These are phyloP conservation scores for Blastobotrys peoriensis DNA, from an alignment of 805 yeast genomes.

Conservation along the genomic window DNA sequence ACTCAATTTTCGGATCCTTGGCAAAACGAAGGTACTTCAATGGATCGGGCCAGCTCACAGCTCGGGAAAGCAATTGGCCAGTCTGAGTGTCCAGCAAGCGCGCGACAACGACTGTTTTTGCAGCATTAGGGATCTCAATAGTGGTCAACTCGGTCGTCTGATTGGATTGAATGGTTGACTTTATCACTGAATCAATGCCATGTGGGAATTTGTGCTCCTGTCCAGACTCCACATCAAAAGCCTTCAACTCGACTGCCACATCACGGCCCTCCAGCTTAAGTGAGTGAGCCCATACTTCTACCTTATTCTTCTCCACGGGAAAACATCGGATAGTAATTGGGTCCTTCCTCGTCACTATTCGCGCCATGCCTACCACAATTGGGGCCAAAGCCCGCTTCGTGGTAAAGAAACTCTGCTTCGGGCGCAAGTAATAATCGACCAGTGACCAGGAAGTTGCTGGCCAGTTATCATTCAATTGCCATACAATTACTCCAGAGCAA, in stretches of 20 bases:
- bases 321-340: background rate
- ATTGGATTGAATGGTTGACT: background rate
- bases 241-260: background rate
- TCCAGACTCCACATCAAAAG: slow-evolving; percentile 1
- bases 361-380: slow-evolving; percentile 30
- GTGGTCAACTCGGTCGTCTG: slow-evolving; percentile 7
- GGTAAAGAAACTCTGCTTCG: slow-evolving; percentile 42
- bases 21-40: slow-evolving; percentile 9
- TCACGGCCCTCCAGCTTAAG: background rate
- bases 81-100: background rate
- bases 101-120: slow-evolving; percentile 2
- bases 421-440: slow-evolving; percentile 37
- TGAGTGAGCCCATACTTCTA: background rate
- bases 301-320: background rate
- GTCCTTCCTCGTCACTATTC: background rate
- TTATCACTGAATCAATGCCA: background rate
- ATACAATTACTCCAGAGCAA: slow-evolving; percentile 42
- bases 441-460: slow-evolving; percentile 46
- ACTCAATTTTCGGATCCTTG: background rate
- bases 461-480: slow-evolving; percentile 51
- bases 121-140: background rate
- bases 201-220: background rate
- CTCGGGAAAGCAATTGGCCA: background rate
- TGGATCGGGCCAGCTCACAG: slow-evolving; percentile 8
- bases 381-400: slow-evolving; percentile 38